Percentiles rank a stretch among this genome's conserved stretches.
Conservation (phyloP, 2,329 filamentous ascomycete species). For the Claviceps sp. region DNA sequence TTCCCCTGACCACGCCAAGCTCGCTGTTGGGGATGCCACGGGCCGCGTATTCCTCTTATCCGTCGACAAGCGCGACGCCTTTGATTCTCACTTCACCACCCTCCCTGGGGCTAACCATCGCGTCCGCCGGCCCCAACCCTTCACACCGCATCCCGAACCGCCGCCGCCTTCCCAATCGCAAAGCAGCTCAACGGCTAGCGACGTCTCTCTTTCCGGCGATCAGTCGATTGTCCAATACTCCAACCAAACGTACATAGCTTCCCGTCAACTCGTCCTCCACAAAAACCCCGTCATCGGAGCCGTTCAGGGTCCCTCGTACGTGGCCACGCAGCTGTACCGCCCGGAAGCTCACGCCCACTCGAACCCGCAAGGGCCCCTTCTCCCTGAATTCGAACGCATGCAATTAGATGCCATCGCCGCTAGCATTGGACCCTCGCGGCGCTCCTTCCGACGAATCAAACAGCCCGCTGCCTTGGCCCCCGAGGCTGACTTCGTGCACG, state of each 20-base stretch:
- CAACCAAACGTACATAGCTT: constrained; percentile 20
- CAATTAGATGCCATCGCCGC: constrained; percentile 29
- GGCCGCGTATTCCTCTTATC: constrained; percentile 45
- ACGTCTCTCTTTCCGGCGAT: neutral
- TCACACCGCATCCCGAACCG: constrained; percentile 38
- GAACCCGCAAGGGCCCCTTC: constrained; percentile 29
- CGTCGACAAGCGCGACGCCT: constrained; percentile 30
- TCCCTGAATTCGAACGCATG: constrained; percentile 26
- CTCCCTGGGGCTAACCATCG: constrained; percentile 22
- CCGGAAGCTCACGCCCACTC: constrained; percentile 33
- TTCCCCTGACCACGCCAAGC: constrained; percentile 38
- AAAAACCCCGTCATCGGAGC: constrained; percentile 37
- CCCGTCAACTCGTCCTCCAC: constrained; percentile 27
- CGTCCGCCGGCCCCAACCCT: constrained; percentile 31
- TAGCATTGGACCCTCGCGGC: constrained; percentile 12
- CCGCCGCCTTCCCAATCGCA: constrained; percentile 19
- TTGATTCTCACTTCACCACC: constrained; percentile 20
- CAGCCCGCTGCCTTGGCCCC: constrained; percentile 2
- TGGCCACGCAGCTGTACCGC: constrained; percentile 30
- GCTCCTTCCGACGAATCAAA: constrained; percentile 15
- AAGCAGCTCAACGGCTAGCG: neutral
- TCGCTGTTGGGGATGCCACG: constrained; percentile 47
- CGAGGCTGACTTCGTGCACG: constrained; percentile 6
- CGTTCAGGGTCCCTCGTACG: constrained; percentile 42
- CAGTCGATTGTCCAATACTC: constrained; percentile 13